Conservation (phyloP, 1,284 basidiomycete species). For the Xerocomus cyaneibrunnescens region DNA sequence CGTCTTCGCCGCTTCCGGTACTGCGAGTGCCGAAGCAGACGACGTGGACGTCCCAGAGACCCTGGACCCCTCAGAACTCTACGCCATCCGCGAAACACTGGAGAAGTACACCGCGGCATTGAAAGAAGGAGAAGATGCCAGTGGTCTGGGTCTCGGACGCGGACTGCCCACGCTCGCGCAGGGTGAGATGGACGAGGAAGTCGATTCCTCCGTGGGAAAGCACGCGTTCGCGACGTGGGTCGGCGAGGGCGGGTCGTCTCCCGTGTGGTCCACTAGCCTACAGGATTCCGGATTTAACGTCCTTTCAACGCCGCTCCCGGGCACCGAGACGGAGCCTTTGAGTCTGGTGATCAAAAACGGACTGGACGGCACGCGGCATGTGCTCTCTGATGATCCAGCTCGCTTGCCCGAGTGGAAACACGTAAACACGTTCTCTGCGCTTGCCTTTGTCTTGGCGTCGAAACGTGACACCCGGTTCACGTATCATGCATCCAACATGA, state of each 20-base stretch:
- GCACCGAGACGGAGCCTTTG: constrained; percentile 39
- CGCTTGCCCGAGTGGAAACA: constrained; percentile 66
- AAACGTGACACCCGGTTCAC: constrained; percentile 88
- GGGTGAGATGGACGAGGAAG: constrained; percentile 83
- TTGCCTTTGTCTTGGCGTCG: constrained; percentile 92
- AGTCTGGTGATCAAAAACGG: constrained; percentile 72
- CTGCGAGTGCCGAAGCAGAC: constrained; percentile 36
- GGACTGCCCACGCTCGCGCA: constrained; percentile 75
- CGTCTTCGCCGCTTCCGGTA: constrained; percentile 60
- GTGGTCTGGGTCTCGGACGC: constrained; percentile 55
- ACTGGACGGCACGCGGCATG: constrained; percentile 80
- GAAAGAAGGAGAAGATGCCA: constrained; percentile 54
- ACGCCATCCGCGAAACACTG: constrained; percentile 72
- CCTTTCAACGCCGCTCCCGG: constrained; percentile 64
- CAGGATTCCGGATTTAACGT: constrained; percentile 49
- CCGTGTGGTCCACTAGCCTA: constrained; percentile 39
- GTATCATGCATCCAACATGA: constrained; percentile 57
- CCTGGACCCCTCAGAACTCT: constrained; percentile 80
- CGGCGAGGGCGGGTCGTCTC: constrained; percentile 45
- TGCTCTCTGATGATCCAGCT: constrained; percentile 36
- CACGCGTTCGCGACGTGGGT: constrained; percentile 65
- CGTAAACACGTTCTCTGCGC: constrained; percentile 77
- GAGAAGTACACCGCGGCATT: constrained; percentile 81
- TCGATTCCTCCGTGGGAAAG: constrained; percentile 70
- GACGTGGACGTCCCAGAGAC: constrained; percentile 86